Evolutionary conservation across 2,329 filamentous ascomycete species (phyloP), one percentile per base, ranked within the genome.

Genomic region (Microcera coccophila): DNA sequence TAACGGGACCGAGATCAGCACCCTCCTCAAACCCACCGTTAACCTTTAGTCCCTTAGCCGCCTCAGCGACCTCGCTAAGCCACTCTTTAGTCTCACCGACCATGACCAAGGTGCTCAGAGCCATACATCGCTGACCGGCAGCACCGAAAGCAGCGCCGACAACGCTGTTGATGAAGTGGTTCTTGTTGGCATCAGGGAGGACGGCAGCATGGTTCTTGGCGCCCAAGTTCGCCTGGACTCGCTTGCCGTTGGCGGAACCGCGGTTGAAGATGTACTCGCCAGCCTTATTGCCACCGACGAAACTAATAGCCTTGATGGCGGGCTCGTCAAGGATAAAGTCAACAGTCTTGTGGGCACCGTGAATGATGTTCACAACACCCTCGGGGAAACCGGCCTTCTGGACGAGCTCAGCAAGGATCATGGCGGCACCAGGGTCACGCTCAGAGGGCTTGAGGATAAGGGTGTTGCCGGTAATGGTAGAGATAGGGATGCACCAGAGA

Each of bases 191-290:
- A 72, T 93, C 87, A 15, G 87, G 87, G 48, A 91, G 78, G 21
- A 93, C 82, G 40, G 85, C 85, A 20, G 87, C 87, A 65, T 93
- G 87, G 75, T 93, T 93, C 78, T 93, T 93, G 54, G 87, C 87
- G 31, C 87, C 88, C 48, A 93, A 71, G 69, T 93, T 93, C 64
- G 87, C 87, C 71, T 93, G 88, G 22, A 90, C 86, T 59, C 87
- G 84, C 78, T 93, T 93, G 61, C 88, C 87, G 59, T 91, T 89
- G 60, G 86, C 87, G 2, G 85, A 89, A 22, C 81, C 87, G 43
- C 86, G 81, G 42, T 73, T 68, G 69, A 82, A 93, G 66, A 93
- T 93, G 72, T 93, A 93, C 70, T 91, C 86, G 60, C 87, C 87
- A 7, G 87, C 88, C 74, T 88, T 87, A 75, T 93, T 93, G 68